Percentiles rank a stretch among this genome's conserved stretches.
Conservation (phyloP, 441 rosid genomes). For the Bruguiera hainesii region DNA sequence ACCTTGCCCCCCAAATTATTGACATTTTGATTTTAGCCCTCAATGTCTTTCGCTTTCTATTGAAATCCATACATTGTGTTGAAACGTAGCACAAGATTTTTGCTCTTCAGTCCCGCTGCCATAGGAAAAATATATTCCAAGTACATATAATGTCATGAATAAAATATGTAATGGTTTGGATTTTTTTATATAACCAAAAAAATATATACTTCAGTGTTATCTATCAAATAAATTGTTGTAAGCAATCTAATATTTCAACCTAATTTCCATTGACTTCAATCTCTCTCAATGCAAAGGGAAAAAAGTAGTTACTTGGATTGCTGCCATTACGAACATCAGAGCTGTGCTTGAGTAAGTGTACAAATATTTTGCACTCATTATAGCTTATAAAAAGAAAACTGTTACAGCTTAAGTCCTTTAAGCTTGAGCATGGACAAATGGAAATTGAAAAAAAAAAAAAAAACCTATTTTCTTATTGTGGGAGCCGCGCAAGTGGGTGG, state of each 20-base stretch:
- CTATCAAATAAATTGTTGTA: background rate
- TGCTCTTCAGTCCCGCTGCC: no score
- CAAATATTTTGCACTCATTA: background rate
- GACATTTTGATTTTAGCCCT: no score
- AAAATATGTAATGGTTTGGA: no score
- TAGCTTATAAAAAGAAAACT: background rate
- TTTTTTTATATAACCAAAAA: background rate
- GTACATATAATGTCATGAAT: background rate
- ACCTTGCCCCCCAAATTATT: no score
- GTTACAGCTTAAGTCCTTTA: background rate
- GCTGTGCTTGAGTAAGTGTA: background rate
- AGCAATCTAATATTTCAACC: conserved; percentile 9
- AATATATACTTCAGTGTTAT: no score
- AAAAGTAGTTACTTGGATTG: background rate
- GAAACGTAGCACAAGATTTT: no score
- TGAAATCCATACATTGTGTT: no score
- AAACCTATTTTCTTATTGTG: no score
- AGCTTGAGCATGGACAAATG: no score
- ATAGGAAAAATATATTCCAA: background rate
- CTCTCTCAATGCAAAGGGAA: background rate
- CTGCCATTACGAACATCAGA: background rate
- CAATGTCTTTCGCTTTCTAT: no score
- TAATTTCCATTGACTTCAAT: conserved; percentile 35
- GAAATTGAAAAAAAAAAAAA: no score
- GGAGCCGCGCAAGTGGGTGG: background rate